Conservation (phyloP, 176 grass and related monocot genomes). For the Sorghum bicolor region Sorghum_bicolor_NCBIv3 NC_012870.2:13012501-13013000, state of each 20-base stretch:
- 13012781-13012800: slow-evolving; percentile 86
- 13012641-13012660: not conserved
- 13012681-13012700: not conserved
- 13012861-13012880: slow-evolving; percentile 70
- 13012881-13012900: slow-evolving; percentile 69
- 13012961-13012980: slow-evolving; percentile 63
- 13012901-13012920: not conserved
- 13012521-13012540: slow-evolving; percentile 91
- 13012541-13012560: slow-evolving; percentile 81
- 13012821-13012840: slow-evolving; percentile 78
- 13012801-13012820: slow-evolving; percentile 81
- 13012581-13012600: not conserved
- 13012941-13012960: not conserved
- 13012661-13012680: not conserved
- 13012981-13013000: slow-evolving; percentile 88
- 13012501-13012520: slow-evolving; percentile 87
- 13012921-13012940: slow-evolving; percentile 10
- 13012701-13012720: slow-evolving; percentile 44
- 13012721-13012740: slow-evolving; percentile 90
- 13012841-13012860: slow-evolving; percentile 77
- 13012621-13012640: not conserved
- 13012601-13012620: not conserved
- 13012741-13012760: slow-evolving; percentile 90
- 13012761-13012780: slow-evolving; percentile 90
- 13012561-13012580: slow-evolving; percentile 12